Base-by-base conservation (phyloP, 345 rosid genomes). In the Linum tenue region DNA sequence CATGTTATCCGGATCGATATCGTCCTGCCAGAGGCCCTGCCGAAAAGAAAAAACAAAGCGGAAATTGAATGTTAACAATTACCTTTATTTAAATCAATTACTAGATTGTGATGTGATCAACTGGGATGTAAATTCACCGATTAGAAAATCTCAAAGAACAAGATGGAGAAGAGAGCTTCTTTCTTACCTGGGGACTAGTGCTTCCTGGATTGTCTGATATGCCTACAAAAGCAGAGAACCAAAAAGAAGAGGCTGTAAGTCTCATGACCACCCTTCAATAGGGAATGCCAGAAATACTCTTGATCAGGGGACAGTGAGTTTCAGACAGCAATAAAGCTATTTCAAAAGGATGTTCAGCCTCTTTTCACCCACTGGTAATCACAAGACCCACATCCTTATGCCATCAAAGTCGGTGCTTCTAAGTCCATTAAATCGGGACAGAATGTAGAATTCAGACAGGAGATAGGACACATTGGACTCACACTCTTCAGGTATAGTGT, bases 1-100 rank as follows among this genome's bases (percentile, higher is more conserved):
- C 92, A 84, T 87, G 81, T 67, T 78, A 75, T 87, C 89, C 4
- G 79, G 89, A 79, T 87, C 83, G 9, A 87, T 38, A 40, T 74
- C 75, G 62, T 81, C 92, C 75, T 84, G 88, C 89, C 85, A 84
- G 67, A 71, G 71, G 57, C 59, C 85, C 89, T 87, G 85, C 68
- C 67, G 60, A 66, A 80, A 57, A 38, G 41, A 35, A 62, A 12
- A 14, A 37, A 37, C 11, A 40, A 59, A 36, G 22, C 60, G 57
- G 44, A 70, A 66, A 15, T 48, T 40, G 69, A 56, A 36, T 56
- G 4, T 50, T 37, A 44, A 57, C 35, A 57, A 9, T 22, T 16
- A 51, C 67, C 41, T 6, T 0, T 44, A 16, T 11, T 56, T 39
- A 36, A 11, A 38, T 17, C 8, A 65, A 22, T 7, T 65, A 17